phyloP scores from a whole-genome alignment of 139 green algal species.

The Chlamydomonas incerta region DNA sequence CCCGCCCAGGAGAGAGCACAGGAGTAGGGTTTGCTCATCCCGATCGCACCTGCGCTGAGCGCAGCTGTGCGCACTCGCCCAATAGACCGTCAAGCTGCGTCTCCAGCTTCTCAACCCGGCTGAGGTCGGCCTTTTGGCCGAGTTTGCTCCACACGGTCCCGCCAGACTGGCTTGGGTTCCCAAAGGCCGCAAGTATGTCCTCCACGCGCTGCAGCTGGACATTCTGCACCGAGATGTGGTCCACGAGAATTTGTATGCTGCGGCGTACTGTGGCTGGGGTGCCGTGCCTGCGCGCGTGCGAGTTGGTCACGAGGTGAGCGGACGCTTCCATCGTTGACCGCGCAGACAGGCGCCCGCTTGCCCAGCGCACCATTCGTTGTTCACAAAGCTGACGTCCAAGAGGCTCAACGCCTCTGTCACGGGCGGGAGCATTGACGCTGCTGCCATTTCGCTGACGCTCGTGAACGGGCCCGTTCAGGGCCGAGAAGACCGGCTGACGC shows the following conservation, averaged over 20 bases:
- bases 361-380: conserved; percentile 47
- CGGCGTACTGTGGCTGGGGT: conserved; percentile 45
- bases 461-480: too few species aligned
- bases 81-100: conserved; percentile 47
- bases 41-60: conserved; percentile 31
- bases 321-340: too few species aligned
- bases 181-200: conserved; percentile 53
- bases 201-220: conserved; percentile 57
- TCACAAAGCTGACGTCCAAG: conserved; percentile 45
- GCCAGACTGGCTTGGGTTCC: conserved; percentile 51
- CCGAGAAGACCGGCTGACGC: too few species aligned
- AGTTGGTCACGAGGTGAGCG: too few species aligned
- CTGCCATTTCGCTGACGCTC: neutral
- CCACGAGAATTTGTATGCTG: conserved; percentile 53
- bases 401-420: conserved; percentile 46
- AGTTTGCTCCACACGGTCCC: conserved; percentile 63
- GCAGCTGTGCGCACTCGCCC: conserved; percentile 20
- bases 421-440: conserved; percentile 41
- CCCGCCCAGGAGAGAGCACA: too few species aligned
- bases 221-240: conserved; percentile 52
- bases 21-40: neutral
- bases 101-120: conserved; percentile 53
- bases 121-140: conserved; percentile 49
- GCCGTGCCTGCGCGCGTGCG: conserved; percentile 46
- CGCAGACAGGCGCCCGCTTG: too few species aligned